A percentile compares a stretch with the other conserved stretches of the same genome.
Conservation (phyloP, 805 yeast species). For the Lachancea kluyveri region DNA sequence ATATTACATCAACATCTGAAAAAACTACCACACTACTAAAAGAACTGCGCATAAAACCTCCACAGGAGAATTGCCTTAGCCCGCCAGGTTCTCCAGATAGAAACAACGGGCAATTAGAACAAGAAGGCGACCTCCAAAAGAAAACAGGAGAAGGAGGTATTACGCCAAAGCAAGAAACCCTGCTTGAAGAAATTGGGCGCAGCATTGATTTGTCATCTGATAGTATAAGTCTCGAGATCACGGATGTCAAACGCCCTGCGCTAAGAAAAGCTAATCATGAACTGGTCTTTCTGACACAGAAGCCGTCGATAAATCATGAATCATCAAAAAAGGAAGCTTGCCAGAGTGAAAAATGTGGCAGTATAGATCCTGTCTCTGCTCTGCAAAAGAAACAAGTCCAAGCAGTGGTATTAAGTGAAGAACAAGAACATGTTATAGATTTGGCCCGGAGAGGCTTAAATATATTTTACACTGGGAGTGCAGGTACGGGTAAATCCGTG, state of each 20-base stretch:
- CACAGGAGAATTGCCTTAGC: no score
- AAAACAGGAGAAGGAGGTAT: no score
- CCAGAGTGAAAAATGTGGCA: constrained; percentile 1
- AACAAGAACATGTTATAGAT: constrained; percentile 60
- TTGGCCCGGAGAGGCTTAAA: constrained; percentile 60
- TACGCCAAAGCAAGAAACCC: no score
- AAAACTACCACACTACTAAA: no score
- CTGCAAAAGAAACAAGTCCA: constrained; percentile 7
- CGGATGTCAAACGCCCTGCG: constrained; percentile 1
- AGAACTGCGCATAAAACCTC: no score
- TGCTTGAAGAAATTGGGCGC: no score
- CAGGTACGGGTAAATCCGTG: constrained; percentile 97
- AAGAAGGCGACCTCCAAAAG: no score
- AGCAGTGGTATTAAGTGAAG: constrained; percentile 39
- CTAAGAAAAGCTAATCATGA: constrained; percentile 17
- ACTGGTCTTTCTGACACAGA: constrained; percentile 29
- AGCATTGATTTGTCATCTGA: background rate
- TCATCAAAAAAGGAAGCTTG: constrained; percentile 5
- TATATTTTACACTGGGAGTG: constrained; percentile 92
- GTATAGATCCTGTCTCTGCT: no score
- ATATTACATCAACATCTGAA: no score
- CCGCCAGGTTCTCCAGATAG: no score
- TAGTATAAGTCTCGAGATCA: background rate
- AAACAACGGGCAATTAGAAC: no score
- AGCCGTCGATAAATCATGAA: constrained; percentile 14